Conservation (phyloP, 768 basidiomycete genomes). For the Fibroporia radiculosa region DNA sequence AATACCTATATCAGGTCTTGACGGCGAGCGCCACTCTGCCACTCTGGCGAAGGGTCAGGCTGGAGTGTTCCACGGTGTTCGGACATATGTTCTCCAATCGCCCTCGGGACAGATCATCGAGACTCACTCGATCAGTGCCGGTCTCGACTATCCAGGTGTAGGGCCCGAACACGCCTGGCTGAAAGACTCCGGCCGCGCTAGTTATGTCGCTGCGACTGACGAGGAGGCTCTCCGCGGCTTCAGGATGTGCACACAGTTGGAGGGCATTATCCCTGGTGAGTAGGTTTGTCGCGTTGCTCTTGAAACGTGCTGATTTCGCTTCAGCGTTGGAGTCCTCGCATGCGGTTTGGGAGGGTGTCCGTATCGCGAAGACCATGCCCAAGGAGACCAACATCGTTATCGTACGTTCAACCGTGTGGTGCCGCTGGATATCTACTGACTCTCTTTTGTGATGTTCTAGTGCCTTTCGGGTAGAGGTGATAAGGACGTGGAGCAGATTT, state of each 20-base stretch:
- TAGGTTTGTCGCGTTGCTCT: background rate
- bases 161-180: conserved; percentile 98
- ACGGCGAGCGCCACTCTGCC: conserved; percentile 85
- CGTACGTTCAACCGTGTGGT: conserved; percentile 40
- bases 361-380: conserved; percentile 75
- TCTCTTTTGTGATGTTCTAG: conserved; percentile 28
- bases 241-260: conserved; percentile 81
- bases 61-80: conserved; percentile 92
- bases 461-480: conserved; percentile 94
- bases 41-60: conserved; percentile 87
- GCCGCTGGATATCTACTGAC: background rate
- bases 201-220: conserved; percentile 90
- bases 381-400: conserved; percentile 86
- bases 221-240: conserved; percentile 92
- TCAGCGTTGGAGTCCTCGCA: conserved; percentile 91
- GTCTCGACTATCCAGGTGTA: conserved; percentile 94
- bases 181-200: conserved; percentile 89
- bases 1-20: conserved; percentile 45
- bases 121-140: conserved; percentile 95
- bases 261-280: conserved; percentile 94
- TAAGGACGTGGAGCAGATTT: conserved; percentile 97
- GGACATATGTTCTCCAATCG: conserved; percentile 92
- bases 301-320: background rate
- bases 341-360: conserved; percentile 89
- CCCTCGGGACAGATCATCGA: conserved; percentile 88